Evolutionary conservation across 768 basidiomycete genomes (phyloP), one percentile per base, ranked within the genome.

Genomic region (Lactarius sanguifluus): DNA sequence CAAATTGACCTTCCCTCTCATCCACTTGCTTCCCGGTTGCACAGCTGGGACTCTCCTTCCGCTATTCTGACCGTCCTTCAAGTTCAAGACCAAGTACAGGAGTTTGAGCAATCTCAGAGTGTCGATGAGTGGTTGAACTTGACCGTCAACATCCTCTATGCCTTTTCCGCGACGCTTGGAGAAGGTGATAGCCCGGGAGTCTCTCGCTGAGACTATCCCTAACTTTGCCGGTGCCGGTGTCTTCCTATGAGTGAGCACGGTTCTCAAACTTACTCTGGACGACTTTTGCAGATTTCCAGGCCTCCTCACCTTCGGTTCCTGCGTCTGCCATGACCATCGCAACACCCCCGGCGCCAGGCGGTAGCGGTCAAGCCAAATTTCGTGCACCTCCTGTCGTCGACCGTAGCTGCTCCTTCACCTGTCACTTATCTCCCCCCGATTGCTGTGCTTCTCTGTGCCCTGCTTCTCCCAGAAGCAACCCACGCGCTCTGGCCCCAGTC

Each of bases 231-330:
- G 47, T 23, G 45, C 23, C 47, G 23, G 34, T 34, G 34, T 9
- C 34, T 9, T 34, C 34, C 34, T 34, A 9, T 34, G 9, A 10
- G 9, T 38, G 36, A 38, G 36, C 7, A 38, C 12, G 36, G 10
- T 38, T 38, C 36, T 38, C 12, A 38, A 38, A 10, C 36, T 3
- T 38, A 38, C 2, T 38, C 12, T 1, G 71, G 92, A 94, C 70
- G 92, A 94, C 61, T 94, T 94, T 70, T 40, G 86, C 85, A 60
- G 92, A 93, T 74, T 94, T 94, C 80, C 89, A 91, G 75, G 86
- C 85, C 23, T 90, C 88, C 3, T 90, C 89, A 20, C 72, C 79
- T 15, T 77, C 77, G 10, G 81, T 69, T 73, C 87, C 65, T 81
- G 85, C 81, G 80, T 80, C 55, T 78, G 86, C 78, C 76, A 85